Conservation (phyloP, 805 yeast genomes). For the Nakazawaea anatomiae region DNA sequence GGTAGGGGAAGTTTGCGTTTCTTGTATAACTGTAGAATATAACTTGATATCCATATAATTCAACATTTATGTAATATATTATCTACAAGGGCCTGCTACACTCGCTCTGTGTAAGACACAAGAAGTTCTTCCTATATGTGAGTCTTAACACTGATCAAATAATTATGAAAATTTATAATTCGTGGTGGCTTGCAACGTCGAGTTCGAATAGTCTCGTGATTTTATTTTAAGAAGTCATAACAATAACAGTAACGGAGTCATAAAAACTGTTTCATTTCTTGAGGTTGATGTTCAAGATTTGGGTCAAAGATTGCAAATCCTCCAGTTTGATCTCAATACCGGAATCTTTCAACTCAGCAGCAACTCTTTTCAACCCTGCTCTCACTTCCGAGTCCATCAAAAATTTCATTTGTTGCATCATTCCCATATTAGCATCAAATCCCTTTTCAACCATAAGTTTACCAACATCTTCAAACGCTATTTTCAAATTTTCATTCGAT, state of each 20-base stretch:
- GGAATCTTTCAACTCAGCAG: slow-evolving; percentile 16
- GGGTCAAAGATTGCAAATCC: slow-evolving; percentile 20
- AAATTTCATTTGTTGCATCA: slow-evolving; percentile 22
- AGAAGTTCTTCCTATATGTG: too few species aligned
- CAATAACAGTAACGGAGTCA: background rate
- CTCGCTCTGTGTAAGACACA: too few species aligned
- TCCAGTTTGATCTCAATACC: slow-evolving; percentile 19
- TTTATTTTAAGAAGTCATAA: too few species aligned
- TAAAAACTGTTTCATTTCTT: background rate
- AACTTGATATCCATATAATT: too few species aligned
- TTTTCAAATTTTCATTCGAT: slow-evolving; percentile 25
- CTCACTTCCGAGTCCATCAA: slow-evolving; percentile 23
- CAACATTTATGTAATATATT: too few species aligned
- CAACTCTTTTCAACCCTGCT: slow-evolving; percentile 16
- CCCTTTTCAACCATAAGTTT: slow-evolving; percentile 21
- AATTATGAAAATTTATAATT: too few species aligned
- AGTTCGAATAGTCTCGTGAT: too few species aligned
- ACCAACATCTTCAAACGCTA: slow-evolving; percentile 26
- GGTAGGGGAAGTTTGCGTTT: too few species aligned
- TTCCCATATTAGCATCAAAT: slow-evolving; percentile 13
- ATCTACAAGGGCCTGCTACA: too few species aligned
- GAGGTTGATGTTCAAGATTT: slow-evolving; percentile 14
- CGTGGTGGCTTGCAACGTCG: too few species aligned
- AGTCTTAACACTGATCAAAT: too few species aligned
- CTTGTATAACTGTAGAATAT: too few species aligned